Base-by-base conservation (phyloP, 805 yeast genomes). In the Wickerhamiella alocasiicola region DNA sequence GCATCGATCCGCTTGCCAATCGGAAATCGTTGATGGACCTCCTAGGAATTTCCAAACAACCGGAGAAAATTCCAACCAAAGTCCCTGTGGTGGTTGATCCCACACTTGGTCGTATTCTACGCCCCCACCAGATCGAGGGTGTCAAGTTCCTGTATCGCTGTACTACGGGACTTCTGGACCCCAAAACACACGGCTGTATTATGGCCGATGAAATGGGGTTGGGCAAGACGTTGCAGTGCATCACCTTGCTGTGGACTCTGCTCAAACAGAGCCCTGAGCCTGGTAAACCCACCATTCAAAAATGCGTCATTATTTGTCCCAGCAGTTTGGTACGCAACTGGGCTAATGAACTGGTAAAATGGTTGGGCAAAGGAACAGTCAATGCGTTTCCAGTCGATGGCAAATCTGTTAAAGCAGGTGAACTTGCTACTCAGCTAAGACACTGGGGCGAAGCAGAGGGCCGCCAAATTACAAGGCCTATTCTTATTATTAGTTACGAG, bases 141-240 rank as follows among this genome's bases (percentile, higher is more conserved):
- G 95, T 88, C 31, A 74, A 82, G 57, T 91, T 91, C 56, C 62
- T 91, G 44, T 91, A 85, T 54, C 64, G 87, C 42, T 88, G 98
- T 60, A 84, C 94, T 0, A 71, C 95, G 1, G 98, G 98, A 0
- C 61, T 87, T 25, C 47, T 64, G 9, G 62, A 64, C 26, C 51
- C 52, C 1, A 67, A 79, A 25, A 96, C 96, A 0, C 75, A 80
- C 53, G 98, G 98, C 2, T 88, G 96, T 55, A 88, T 88, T 38
- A 88, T 88, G 97, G 96, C 96, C 0, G 96, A 85, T 62, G 96
- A 82, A 59, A 85, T 85, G 96, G 96, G 95, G 3, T 65, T 84
- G 29, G 95, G 95, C 19, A 84, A 84, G 55, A 84, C 95, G 0
- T 65, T 84, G 19, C 95, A 84, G 56, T 88, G 97, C 58, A 70